A percentile compares a stretch with the other conserved stretches of the same genome.
phyloP scores from a whole-genome alignment of 176 grass and related monocot species.

The bread wheat (Triticum aestivum) region IWGSC_CS_RefSeq_v2.1 NC_057798.1:7483983-7484482 shows the following conservation, averaged over 20 bases:
- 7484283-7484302: conserved; percentile 56
- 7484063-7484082: conserved; percentile 11
- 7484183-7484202: conserved; percentile 56
- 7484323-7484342: conserved; percentile 34
- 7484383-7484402: not conserved
- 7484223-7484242: conserved; percentile 42
- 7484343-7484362: conserved; percentile 41
- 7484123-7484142: conserved; percentile 61
- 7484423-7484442: conserved; percentile 23
- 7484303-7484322: conserved; percentile 60
- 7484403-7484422: not conserved
- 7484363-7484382: not conserved
- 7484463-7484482: conserved; percentile 71
- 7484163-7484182: conserved; percentile 58
- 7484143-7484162: conserved; percentile 65
- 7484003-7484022: not conserved
- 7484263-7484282: conserved; percentile 63
- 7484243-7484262: conserved; percentile 61
- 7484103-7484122: conserved; percentile 52
- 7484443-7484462: conserved; percentile 65
- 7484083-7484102: conserved; percentile 64
- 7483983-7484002: not conserved
- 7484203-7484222: conserved; percentile 52
- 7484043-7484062: not conserved
- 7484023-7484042: no score